phyloP scores from a whole-genome alignment of 2,329 filamentous ascomycete species.

The Colletotrichum godetiae region DNA sequence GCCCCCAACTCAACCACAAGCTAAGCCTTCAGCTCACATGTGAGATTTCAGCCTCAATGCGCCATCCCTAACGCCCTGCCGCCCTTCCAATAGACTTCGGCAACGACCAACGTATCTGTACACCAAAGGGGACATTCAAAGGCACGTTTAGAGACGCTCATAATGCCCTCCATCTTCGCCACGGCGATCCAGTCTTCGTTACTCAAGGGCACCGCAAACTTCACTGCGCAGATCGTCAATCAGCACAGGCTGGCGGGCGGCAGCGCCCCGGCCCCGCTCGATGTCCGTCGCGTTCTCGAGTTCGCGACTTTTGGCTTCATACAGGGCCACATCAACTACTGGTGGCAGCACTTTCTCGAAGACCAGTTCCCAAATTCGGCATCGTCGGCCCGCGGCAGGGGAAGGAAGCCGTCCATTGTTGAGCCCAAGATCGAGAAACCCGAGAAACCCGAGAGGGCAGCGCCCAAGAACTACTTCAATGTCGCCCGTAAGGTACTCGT shows the following conservation, averaged over 20 bases:
- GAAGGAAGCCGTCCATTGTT: conserved; percentile 16
- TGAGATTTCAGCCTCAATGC: conserved; percentile 3
- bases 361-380: conserved; percentile 46
- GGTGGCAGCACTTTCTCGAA: conserved; percentile 49
- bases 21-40: neutral
- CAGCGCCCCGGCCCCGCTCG: conserved; percentile 30
- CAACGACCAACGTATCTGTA: neutral
- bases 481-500: conserved; percentile 48
- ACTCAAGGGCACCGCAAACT: conserved; percentile 34
- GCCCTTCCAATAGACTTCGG: neutral
- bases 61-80: neutral
- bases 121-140: neutral
- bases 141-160: neutral
- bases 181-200: conserved; percentile 32
- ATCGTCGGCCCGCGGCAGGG: neutral
- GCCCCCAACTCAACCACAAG: neutral
- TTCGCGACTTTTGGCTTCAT: conserved; percentile 49
- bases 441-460: conserved; percentile 33
- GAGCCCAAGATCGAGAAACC: conserved; percentile 29
- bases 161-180: conserved; percentile 31
- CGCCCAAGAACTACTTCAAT: conserved; percentile 44
- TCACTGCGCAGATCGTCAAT: conserved; percentile 34
- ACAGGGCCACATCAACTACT: conserved; percentile 49
- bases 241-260: conserved; percentile 22
- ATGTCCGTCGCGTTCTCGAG: conserved; percentile 48